Evolutionary conservation across 176 grass and related monocot genomes (phyloP).

Genomic region (Ensete ventricosum): DNA sequence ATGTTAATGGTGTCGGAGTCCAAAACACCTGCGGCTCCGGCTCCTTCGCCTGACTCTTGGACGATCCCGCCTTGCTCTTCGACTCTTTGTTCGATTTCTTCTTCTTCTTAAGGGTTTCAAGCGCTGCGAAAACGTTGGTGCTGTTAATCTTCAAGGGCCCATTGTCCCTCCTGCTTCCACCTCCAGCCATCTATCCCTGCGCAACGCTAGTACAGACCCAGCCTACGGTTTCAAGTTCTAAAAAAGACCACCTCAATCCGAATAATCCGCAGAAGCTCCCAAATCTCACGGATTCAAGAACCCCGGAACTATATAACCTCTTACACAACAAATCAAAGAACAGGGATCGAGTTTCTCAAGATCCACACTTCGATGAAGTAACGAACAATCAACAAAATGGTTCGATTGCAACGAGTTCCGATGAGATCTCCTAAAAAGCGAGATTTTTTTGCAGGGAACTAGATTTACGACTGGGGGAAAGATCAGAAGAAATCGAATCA

Average conservation of each 20-base stretch:
- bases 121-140: conserved; percentile 87
- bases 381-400: background rate
- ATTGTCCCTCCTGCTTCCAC: conserved; percentile 50
- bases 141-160: conserved; percentile 75
- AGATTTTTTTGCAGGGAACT: no score
- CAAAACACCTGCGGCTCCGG: conserved; percentile 59
- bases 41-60: conserved; percentile 37
- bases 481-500: no score
- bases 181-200: conserved; percentile 58
- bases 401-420: background rate
- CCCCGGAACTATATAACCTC: no score
- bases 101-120: conserved; percentile 98
- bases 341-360: background rate
- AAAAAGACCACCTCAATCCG: background rate
- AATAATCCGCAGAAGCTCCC: background rate
- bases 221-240: background rate
- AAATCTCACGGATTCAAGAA: background rate
- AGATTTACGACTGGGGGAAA: no score
- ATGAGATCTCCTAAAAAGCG: no score
- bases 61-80: conserved; percentile 36
- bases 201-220: background rate
- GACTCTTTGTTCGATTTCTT: conserved; percentile 68
- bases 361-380: no score
- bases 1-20: conserved; percentile 55
- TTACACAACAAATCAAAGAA: background rate